phyloP scores from a whole-genome alignment of 352 stramenopile genomes.

The Pythium volutum region DNA sequence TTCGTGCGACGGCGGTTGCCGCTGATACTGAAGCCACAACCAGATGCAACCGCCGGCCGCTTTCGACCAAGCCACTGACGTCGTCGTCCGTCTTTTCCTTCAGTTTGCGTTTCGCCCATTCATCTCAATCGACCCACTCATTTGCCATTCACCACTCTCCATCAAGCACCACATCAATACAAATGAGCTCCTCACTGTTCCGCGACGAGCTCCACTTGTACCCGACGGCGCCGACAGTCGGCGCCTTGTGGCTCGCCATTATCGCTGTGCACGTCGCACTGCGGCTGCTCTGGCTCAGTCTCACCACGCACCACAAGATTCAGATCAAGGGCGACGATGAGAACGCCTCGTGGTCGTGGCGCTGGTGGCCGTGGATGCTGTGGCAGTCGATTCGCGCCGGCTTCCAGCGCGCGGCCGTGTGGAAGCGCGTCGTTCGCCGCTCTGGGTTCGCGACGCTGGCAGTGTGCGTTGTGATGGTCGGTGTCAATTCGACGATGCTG shows the following conservation, averaged over 20 bases:
- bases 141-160: neutral
- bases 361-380: constrained; percentile 3
- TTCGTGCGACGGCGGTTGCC: no score
- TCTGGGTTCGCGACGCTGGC: constrained; percentile 5
- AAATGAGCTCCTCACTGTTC: neutral
- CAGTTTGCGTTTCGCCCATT: no score
- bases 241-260: constrained; percentile 26
- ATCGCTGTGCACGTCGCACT: constrained; percentile 37
- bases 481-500: constrained; percentile 29
- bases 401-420: constrained; percentile 7
- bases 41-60: no score
- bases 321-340: neutral
- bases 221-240: constrained; percentile 31
- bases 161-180: neutral
- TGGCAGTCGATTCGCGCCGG: constrained; percentile 8
- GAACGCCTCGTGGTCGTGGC: neutral
- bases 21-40: no score
- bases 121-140: no score
- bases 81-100: no score
- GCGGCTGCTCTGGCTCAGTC: constrained; percentile 9
- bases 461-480: neutral
- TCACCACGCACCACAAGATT: constrained; percentile 1
- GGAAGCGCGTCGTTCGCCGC: constrained; percentile 12
- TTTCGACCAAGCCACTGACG: no score
- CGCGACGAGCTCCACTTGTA: constrained; percentile 39